Conservation (phyloP, 768 basidiomycete genomes). For the Xerocomellus dryophilus region DNA sequence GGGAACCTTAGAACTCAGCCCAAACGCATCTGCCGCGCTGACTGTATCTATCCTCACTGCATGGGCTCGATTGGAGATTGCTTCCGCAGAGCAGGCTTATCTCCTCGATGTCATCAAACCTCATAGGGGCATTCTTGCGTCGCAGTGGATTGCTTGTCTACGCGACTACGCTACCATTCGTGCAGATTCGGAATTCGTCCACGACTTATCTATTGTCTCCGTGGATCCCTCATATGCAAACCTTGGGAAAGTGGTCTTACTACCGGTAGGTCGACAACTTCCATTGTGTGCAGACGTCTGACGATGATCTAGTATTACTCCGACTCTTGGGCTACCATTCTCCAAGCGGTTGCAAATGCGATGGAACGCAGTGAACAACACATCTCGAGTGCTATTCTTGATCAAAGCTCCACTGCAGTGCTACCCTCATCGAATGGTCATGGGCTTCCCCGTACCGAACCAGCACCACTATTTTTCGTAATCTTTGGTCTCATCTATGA, state of each 20-base stretch:
- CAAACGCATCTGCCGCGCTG: constrained; percentile 94
- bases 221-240: constrained; percentile 83
- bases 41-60: constrained; percentile 89
- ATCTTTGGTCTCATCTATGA: constrained; percentile 95
- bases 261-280: constrained; percentile 63
- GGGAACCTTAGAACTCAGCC: constrained; percentile 85
- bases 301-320: constrained; percentile 69
- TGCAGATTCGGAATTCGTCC: constrained; percentile 82
- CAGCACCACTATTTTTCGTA: constrained; percentile 80
- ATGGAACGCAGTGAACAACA: constrained; percentile 69
- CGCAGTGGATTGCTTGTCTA: constrained; percentile 84
- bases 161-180: constrained; percentile 91
- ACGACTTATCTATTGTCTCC: constrained; percentile 70
- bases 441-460: constrained; percentile 45
- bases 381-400: constrained; percentile 80
- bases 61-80: constrained; percentile 90
- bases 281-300: not conserved
- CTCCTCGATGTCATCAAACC: constrained; percentile 80
- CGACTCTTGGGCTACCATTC: constrained; percentile 74
- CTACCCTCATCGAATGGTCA: constrained; percentile 21
- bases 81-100: constrained; percentile 70
- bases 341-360: constrained; percentile 79
- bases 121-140: constrained; percentile 67
- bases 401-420: constrained; percentile 35
- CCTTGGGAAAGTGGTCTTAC: constrained; percentile 82